Conservation (phyloP, 2,329 filamentous ascomycete species). For the Ascochyta pisi region DNA sequence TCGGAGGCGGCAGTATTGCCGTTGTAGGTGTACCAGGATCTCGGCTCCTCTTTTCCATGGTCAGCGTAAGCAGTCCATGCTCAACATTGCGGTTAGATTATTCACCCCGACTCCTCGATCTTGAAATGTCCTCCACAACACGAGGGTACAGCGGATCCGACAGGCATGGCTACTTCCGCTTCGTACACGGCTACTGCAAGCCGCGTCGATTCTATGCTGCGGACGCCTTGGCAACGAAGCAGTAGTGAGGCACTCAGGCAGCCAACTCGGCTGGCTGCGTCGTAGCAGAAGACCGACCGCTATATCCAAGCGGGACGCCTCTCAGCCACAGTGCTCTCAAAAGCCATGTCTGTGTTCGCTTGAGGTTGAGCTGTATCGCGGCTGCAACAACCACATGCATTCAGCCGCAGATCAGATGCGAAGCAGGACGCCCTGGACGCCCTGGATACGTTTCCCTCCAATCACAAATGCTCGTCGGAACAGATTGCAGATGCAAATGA, state of each 20-base stretch:
- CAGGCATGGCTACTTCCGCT: slow-evolving; percentile 10
- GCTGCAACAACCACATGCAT: slow-evolving; percentile 11
- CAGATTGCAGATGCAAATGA: slow-evolving; percentile 1
- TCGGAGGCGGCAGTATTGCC: slow-evolving; percentile 6
- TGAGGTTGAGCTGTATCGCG: slow-evolving; percentile 1
- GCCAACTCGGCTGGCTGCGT: neutral
- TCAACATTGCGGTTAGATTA: slow-evolving; percentile 1
- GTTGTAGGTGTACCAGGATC: slow-evolving; percentile 1
- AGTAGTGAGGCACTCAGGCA: slow-evolving; percentile 14
- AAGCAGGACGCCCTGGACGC: neutral
- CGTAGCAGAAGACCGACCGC: neutral
- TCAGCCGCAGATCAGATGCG: slow-evolving; percentile 8
- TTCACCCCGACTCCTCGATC: slow-evolving; percentile 14
- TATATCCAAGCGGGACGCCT: slow-evolving; percentile 6
- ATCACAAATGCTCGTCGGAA: slow-evolving; percentile 1
- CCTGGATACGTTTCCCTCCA: slow-evolving; percentile 7
- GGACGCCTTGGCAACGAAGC: slow-evolving; percentile 15
- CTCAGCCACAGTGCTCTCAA: slow-evolving; percentile 3
- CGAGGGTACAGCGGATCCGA: slow-evolving; percentile 11
- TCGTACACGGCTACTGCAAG: slow-evolving; percentile 11
- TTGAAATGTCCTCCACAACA: slow-evolving; percentile 5
- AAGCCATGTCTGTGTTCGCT: slow-evolving; percentile 3
- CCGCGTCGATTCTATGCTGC: slow-evolving; percentile 3
- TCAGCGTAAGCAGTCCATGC: slow-evolving; percentile 6
- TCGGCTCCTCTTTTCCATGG: slow-evolving; percentile 24